Percentiles rank a stretch among this genome's conserved stretches.
phyloP scores from a whole-genome alignment of 768 basidiomycete genomes.

The Mycena pura region DNA sequence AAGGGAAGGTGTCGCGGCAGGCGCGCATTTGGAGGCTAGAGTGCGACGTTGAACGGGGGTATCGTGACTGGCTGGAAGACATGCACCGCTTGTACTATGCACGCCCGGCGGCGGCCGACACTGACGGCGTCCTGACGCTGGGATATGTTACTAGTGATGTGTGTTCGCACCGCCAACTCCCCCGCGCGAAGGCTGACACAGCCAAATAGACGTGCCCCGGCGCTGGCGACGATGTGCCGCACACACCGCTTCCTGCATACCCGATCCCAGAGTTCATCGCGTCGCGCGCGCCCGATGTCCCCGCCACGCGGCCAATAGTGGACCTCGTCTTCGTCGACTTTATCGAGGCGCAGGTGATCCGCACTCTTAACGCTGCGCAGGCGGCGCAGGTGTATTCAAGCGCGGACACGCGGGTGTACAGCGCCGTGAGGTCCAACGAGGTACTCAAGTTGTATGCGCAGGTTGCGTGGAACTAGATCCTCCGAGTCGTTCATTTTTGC shows the following conservation, averaged over 20 bases:
- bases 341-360: constrained; percentile 47
- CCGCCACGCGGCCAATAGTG: constrained; percentile 37
- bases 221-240: constrained; percentile 32
- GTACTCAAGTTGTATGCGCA: constrained; percentile 50
- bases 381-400: constrained; percentile 42
- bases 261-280: constrained; percentile 23
- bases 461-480: constrained; percentile 35
- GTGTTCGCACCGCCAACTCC: not conserved
- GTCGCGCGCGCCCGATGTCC: constrained; percentile 42
- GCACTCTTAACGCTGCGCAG: constrained; percentile 51
- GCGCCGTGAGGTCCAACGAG: constrained; percentile 34
- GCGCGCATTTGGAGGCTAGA: constrained; percentile 26
- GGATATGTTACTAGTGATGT: constrained; percentile 61
- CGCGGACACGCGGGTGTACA: constrained; percentile 14
- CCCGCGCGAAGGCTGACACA: not conserved
- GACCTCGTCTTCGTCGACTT: constrained; percentile 66
- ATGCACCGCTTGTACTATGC: constrained; percentile 37
- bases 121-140: constrained; percentile 43
- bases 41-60: constrained; percentile 47
- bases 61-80: constrained; percentile 47
- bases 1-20: constrained; percentile 9
- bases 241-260: constrained; percentile 12
- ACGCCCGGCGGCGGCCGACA: constrained; percentile 29
- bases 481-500: too few relatives aligned
- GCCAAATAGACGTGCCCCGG: constrained; percentile 32